Conservation (phyloP, 148 eudicot species). For the Camellia lanceoleosa region DNA sequence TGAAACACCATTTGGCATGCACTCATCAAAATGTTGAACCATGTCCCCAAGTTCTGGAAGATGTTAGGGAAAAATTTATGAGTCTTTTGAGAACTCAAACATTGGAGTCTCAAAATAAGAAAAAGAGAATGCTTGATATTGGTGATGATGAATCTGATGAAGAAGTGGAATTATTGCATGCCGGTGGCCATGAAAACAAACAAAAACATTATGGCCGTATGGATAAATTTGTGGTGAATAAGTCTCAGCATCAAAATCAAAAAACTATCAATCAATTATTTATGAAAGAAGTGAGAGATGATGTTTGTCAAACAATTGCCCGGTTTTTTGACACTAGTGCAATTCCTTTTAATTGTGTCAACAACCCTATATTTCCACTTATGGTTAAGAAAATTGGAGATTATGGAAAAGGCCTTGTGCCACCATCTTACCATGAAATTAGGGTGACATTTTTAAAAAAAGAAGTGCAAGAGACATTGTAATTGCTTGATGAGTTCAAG, state of each 20-base stretch:
- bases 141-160: too few species aligned
- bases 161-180: too few species aligned
- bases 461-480: not conserved
- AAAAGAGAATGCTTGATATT: too few species aligned
- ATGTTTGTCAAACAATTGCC: not conserved
- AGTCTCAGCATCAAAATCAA: not conserved
- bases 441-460: not conserved
- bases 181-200: too few species aligned
- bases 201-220: too few species aligned
- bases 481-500: not conserved
- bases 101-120: too few species aligned
- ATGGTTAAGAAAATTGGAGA: not conserved
- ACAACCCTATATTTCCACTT: not conserved
- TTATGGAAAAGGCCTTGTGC: not conserved
- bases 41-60: too few species aligned
- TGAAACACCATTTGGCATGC: too few species aligned
- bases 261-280: not conserved
- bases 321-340: not conserved
- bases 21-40: too few species aligned
- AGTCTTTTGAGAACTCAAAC: too few species aligned
- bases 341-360: not conserved
- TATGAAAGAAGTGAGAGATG: not conserved
- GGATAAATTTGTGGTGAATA: too few species aligned
- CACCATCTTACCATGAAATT: constrained; percentile 1
- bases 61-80: too few species aligned